Percentiles rank a stretch among this genome's conserved stretches.
phyloP scores from a whole-genome alignment of 805 yeast genomes.

The Candida sanyiensis region DNA sequence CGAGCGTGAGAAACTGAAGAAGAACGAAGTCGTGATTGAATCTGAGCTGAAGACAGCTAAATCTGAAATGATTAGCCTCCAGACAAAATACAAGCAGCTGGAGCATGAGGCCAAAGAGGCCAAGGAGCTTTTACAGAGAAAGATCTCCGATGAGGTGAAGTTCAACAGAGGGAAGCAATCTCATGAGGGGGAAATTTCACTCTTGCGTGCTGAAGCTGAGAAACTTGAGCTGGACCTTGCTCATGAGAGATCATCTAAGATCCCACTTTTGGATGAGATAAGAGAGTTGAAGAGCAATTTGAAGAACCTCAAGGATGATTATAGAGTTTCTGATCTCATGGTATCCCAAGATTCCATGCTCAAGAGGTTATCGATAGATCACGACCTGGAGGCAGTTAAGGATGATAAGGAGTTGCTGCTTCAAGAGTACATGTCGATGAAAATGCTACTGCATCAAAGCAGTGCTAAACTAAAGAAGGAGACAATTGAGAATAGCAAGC shows the following conservation, averaged over 20 bases:
- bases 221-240: conserved; percentile 17
- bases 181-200: conserved; percentile 35
- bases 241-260: conserved; percentile 28
- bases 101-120: conserved; percentile 43
- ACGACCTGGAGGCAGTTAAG: conserved; percentile 20
- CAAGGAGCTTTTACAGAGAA: conserved; percentile 35
- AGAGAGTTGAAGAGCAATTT: conserved; percentile 29
- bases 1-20: conserved; percentile 28
- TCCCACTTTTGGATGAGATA: conserved; percentile 25
- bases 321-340: conserved; percentile 20
- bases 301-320: conserved; percentile 28
- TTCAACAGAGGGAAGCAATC: conserved; percentile 41
- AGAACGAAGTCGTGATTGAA: conserved; percentile 26
- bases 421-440: conserved; percentile 42
- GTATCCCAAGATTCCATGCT: too few relatives aligned
- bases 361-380: too few relatives aligned
- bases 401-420: conserved; percentile 25
- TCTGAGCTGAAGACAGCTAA: conserved; percentile 26
- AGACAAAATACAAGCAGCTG: conserved; percentile 30
- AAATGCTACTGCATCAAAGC: conserved; percentile 47
- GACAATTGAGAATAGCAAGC: conserved; percentile 34
- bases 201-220: conserved; percentile 29
- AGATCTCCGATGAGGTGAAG: conserved; percentile 37
- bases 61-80: conserved; percentile 23
- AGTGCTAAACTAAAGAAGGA: conserved; percentile 45